phyloP scores from a whole-genome alignment of 768 basidiomycete species.

The Russula dissimulans region DNA sequence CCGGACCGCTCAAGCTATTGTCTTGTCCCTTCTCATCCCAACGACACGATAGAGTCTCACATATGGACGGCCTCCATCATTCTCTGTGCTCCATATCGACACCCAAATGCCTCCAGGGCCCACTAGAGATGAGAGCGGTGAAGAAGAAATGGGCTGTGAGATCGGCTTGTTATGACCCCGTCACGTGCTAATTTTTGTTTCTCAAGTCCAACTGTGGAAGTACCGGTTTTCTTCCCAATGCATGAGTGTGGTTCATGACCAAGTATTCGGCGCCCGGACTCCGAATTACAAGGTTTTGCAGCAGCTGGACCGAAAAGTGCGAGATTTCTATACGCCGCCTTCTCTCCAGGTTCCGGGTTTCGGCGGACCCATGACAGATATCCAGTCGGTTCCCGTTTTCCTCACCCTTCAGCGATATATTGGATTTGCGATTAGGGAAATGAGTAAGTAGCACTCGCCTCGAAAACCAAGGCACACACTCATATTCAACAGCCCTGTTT shows the following conservation, averaged over 20 bases:
- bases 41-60: conserved; percentile 47
- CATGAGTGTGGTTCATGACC: conserved; percentile 54
- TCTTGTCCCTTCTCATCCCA: not conserved
- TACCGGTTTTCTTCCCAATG: conserved; percentile 56
- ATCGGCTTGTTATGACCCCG: not conserved
- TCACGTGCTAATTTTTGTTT: conserved; percentile 7
- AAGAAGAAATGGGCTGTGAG: conserved; percentile 57
- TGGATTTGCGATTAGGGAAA: conserved; percentile 59
- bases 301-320: conserved; percentile 58
- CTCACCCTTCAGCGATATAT: conserved; percentile 61
- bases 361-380: conserved; percentile 33
- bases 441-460: conserved; percentile 35
- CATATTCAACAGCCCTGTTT: conserved; percentile 40
- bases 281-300: conserved; percentile 53
- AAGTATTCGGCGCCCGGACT: conserved; percentile 54
- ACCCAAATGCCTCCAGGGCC: conserved; percentile 34
- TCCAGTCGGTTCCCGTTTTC: conserved; percentile 42
- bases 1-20: not conserved
- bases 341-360: conserved; percentile 59
- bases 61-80: conserved; percentile 61
- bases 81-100: conserved; percentile 32
- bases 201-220: conserved; percentile 57
- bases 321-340: conserved; percentile 53
- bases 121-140: conserved; percentile 41
- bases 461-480: not conserved